Evolutionary conservation across 148 eudicot species (phyloP).

Genomic region (Amaranthus cruentus): DNA sequence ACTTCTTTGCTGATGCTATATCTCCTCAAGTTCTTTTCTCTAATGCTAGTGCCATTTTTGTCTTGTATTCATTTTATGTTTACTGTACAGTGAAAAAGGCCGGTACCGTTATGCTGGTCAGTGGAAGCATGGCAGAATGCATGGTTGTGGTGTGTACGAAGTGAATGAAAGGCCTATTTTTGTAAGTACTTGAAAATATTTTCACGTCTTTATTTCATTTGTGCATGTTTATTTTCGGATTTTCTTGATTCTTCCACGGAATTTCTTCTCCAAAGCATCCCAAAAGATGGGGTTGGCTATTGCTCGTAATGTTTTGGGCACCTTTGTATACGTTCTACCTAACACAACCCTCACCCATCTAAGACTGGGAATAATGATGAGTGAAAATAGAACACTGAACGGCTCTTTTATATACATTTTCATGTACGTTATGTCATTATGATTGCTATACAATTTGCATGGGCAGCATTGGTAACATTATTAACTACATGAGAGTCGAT

Average conservation of each 20-base stretch:
- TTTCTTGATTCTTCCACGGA: neutral
- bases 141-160: conserved; percentile 89
- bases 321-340: too few relatives aligned
- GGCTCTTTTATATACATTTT: too few relatives aligned
- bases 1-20: conserved; percentile 1
- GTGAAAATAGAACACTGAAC: too few relatives aligned
- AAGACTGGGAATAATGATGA: too few relatives aligned
- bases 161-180: conserved; percentile 64
- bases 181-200: conserved; percentile 42
- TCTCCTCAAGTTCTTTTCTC: neutral
- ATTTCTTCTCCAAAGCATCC: too few relatives aligned
- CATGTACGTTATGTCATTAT: too few relatives aligned
- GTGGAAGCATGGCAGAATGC: conserved; percentile 94
- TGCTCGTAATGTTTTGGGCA: too few relatives aligned
- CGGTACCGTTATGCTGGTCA: conserved; percentile 93
- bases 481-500: neutral
- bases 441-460: too few relatives aligned
- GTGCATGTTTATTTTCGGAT: neutral
- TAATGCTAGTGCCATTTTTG: neutral
- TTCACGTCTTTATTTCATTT: neutral
- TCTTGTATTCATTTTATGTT: conserved; percentile 5
- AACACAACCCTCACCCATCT: too few relatives aligned
- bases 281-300: too few relatives aligned
- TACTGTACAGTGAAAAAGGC: conserved; percentile 70
- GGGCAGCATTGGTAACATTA: too few relatives aligned